Conservation (phyloP, 1,139 yeast species). For the Wickerhamomyces sp. region DNA sequence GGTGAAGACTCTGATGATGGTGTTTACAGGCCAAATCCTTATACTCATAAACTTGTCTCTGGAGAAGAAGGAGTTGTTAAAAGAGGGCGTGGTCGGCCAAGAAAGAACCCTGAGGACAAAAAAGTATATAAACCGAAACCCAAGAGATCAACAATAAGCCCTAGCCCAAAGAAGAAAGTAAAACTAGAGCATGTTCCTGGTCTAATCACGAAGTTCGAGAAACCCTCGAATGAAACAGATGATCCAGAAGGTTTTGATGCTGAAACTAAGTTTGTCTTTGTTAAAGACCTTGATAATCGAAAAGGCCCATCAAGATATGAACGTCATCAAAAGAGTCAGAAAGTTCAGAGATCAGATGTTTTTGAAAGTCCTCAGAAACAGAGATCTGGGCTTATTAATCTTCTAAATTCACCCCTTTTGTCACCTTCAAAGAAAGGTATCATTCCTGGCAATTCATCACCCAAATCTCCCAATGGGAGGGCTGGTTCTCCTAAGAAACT, state of each 20-base stretch:
- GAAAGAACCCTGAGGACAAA: conserved; percentile 6
- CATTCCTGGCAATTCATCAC: conserved; percentile 22
- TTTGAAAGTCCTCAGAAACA: conserved; percentile 22
- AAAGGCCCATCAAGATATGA: conserved; percentile 1
- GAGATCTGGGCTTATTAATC: conserved; percentile 14
- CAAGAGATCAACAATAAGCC: not conserved
- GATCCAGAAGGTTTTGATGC: conserved; percentile 2
- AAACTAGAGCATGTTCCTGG: not conserved
- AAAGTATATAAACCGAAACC: conserved; percentile 2
- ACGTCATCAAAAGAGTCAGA: conserved; percentile 6
- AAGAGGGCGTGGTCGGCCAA: conserved; percentile 21
- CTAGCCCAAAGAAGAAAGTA: conserved; percentile 1
- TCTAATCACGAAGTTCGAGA: not conserved
- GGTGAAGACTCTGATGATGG: conserved; percentile 5
- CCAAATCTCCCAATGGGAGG: conserved; percentile 39
- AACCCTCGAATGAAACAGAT: not conserved
- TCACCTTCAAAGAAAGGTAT: conserved; percentile 26
- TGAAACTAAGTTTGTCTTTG: conserved; percentile 8
- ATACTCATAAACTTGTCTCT: not conserved
- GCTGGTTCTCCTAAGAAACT: conserved; percentile 34
- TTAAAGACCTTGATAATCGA: conserved; percentile 1
- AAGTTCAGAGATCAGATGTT: conserved; percentile 12
- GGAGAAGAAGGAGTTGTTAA: conserved; percentile 1
- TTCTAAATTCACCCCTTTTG: conserved; percentile 5
- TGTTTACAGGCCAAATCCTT: not conserved